Conservation (phyloP, 192 early-diverging fungal genomes). For the Gaertneriomyces semiglobifer region DNA sequence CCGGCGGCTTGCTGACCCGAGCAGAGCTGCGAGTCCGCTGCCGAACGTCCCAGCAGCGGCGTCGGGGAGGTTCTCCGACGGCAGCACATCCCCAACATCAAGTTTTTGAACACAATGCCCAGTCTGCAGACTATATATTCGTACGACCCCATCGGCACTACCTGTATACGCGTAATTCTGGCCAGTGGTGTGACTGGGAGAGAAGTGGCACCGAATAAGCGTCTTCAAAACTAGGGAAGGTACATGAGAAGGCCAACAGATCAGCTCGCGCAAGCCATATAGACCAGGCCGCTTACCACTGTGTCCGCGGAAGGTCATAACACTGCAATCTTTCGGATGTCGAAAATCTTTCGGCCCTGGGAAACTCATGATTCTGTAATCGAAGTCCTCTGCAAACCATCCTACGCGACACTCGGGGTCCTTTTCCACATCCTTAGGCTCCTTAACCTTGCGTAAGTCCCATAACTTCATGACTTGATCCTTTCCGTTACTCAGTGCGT, state of each 20-base stretch:
- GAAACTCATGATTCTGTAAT: slow-evolving; percentile 41
- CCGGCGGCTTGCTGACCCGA: background rate
- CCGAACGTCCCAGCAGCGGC: too few relatives aligned
- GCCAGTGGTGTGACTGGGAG: slow-evolving; percentile 51
- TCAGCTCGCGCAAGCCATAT: too few relatives aligned
- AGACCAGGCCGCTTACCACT: slow-evolving; percentile 9
- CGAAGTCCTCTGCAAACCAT: background rate
- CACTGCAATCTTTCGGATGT: slow-evolving; percentile 54
- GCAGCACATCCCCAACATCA: background rate
- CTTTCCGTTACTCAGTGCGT: slow-evolving; percentile 65
- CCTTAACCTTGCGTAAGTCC: slow-evolving; percentile 51
- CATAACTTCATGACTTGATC: slow-evolving; percentile 68
- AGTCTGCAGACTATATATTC: slow-evolving; percentile 28
- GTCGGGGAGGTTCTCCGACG: too few relatives aligned
- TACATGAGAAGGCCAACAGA: background rate
- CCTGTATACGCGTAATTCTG: slow-evolving; percentile 66
- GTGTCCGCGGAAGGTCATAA: slow-evolving; percentile 62
- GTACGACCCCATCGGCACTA: slow-evolving; percentile 56
- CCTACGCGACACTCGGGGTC: slow-evolving; percentile 13
- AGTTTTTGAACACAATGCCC: slow-evolving; percentile 9
- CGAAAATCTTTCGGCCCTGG: slow-evolving; percentile 31
- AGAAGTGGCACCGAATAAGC: slow-evolving; percentile 69
- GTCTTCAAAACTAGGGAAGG: slow-evolving; percentile 48
- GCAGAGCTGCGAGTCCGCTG: too few relatives aligned
- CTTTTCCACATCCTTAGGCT: slow-evolving; percentile 7